Evolutionary conservation across 2,329 filamentous ascomycete species (phyloP), one percentile per base, ranked within the genome.

Genomic region (Nothophaeocryptopus gaeumannii): DNA sequence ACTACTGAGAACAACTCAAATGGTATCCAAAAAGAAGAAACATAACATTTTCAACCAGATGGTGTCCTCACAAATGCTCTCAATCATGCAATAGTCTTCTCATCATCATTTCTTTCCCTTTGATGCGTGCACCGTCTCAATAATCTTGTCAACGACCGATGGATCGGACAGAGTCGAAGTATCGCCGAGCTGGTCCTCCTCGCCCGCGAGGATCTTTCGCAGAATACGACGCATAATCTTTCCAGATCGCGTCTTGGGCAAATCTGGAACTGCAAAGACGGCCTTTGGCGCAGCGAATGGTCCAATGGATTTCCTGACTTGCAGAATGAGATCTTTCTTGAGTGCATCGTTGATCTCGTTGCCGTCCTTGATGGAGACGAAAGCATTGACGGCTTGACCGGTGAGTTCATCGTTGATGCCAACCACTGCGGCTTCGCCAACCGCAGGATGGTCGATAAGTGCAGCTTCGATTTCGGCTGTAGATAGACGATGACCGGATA

Each of bases 211-310:
- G 66, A 99, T 95, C 88, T 99, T 99, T 64, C 93, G 82, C 76
- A 99, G 74, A 67, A 99, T 95, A 58, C 93, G 85, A 57, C 93
- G 83, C 93, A 99, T 99, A 67, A 99, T 99, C 86, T 99, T 99
- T 60, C 93, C 93, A 62, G 88, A 95, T 62, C 93, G 82, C 33
- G 93, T 99, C 84, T 99, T 97, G 64, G 93, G 93, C 58, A 99
- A 81, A 69, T 99, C 93, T 2, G 90, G 86, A 38, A 99, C 88
- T 47, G 95, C 82, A 69, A 84, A 93, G 57, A 99, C 85, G 14
- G 86, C 87, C 79, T 97, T 99, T 58, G 93, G 93, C 30, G 93
- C 91, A 3, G 93, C 93, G 68, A 99, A 99, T 3, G 93, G 93
- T 10, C 93, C 93, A 67, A 99, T 99, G 60, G 89, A 95, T 80